A percentile compares a stretch with the other conserved stretches of the same genome.
phyloP scores from a whole-genome alignment of 441 rosid genomes.

The Populus tomentosa region DNA sequence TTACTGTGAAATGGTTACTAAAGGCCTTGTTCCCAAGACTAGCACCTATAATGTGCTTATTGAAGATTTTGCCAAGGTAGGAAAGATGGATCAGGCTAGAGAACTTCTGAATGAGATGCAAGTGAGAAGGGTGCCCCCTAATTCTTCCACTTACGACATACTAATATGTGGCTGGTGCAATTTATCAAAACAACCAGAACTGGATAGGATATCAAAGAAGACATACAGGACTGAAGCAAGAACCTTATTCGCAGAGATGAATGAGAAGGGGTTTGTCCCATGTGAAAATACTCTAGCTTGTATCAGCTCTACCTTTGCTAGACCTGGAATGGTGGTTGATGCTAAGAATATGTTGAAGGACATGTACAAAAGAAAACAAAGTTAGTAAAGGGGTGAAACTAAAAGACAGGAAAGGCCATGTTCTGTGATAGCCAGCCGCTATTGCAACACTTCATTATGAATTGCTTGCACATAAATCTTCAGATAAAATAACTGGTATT shows the following conservation, averaged over 20 bases:
- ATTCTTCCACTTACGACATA: conserved; percentile 70
- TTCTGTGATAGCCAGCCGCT: background rate
- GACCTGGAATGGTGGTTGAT: conserved; percentile 54
- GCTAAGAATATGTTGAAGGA: conserved; percentile 51
- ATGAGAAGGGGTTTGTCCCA: conserved; percentile 60
- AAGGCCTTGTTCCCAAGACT: conserved; percentile 74
- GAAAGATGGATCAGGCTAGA: conserved; percentile 79
- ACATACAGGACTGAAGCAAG: conserved; percentile 59
- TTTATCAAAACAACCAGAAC: conserved; percentile 46
- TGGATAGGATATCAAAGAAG: conserved; percentile 45
- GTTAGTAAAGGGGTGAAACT: conserved; percentile 9
- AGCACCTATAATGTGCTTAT: conserved; percentile 82
- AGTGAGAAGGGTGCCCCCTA: conserved; percentile 49
- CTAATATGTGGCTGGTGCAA: conserved; percentile 73
- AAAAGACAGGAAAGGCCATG: background rate
- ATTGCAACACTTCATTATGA: background rate
- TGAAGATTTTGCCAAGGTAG: conserved; percentile 50
- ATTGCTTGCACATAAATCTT: conserved; percentile 8
- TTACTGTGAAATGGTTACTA: conserved; percentile 74
- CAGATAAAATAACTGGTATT: conserved; percentile 9
- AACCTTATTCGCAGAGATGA: conserved; percentile 60
- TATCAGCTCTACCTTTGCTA: conserved; percentile 64
- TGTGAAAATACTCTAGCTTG: conserved; percentile 51
- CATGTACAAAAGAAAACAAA: conserved; percentile 38
- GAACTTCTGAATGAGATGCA: conserved; percentile 83